A percentile compares a stretch with the other conserved stretches of the same genome.
phyloP scores from a whole-genome alignment of 352 stramenopile species.

The Pythium phragmiticola region DNA sequence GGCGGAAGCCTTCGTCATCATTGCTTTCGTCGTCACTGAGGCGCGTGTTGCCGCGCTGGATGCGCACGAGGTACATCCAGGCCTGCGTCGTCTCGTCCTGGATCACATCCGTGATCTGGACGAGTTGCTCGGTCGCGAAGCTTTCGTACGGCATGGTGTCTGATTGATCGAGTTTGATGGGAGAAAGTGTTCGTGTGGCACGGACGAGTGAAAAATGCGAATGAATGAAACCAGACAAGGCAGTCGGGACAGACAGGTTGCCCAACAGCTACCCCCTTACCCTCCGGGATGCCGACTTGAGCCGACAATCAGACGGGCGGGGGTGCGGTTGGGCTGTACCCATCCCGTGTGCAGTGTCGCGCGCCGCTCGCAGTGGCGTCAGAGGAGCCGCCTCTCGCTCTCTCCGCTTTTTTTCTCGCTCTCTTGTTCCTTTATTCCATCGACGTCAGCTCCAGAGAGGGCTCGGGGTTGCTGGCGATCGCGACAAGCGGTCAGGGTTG shows the following conservation, averaged over 20 bases:
- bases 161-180: neutral
- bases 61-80: slow-evolving; percentile 70
- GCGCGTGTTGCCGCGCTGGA: slow-evolving; percentile 45
- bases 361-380: slow-evolving; percentile 25
- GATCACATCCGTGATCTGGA: slow-evolving; percentile 68
- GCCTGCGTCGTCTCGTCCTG: slow-evolving; percentile 60
- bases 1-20: slow-evolving; percentile 43
- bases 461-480: slow-evolving; percentile 12
- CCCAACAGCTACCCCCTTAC: slow-evolving; percentile 1
- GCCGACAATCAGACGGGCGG: neutral
- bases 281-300: neutral
- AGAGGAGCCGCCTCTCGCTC: slow-evolving; percentile 23
- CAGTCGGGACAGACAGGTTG: slow-evolving; percentile 13
- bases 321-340: slow-evolving; percentile 11
- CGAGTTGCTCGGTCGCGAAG: slow-evolving; percentile 64
- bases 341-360: slow-evolving; percentile 23
- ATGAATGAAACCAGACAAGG: neutral
- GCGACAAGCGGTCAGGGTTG: slow-evolving; percentile 6
- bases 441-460: neutral
- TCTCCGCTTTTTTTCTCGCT: slow-evolving; percentile 22
- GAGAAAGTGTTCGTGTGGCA: neutral
- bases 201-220: slow-evolving; percentile 13
- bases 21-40: slow-evolving; percentile 17
- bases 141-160: slow-evolving; percentile 72
- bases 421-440: slow-evolving; percentile 2